A percentile compares a stretch with the other conserved stretches of the same genome.
Evolutionary conservation across 208 protist genomes (phyloP).

Genomic region (Crithidia expoeki): DNA sequence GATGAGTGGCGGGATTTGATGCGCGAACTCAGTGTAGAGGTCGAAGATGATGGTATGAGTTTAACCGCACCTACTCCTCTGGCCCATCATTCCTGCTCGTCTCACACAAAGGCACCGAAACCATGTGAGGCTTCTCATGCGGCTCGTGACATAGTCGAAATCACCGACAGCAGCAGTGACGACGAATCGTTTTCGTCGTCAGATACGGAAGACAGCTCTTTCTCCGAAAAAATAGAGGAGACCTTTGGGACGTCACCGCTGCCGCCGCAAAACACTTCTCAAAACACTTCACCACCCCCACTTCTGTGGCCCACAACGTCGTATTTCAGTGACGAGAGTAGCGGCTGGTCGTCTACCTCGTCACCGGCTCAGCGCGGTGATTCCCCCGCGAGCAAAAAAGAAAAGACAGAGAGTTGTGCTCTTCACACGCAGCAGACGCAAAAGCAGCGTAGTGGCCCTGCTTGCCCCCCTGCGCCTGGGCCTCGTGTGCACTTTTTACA

Average conservation of each 20-base stretch:
- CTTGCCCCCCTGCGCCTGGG: not conserved
- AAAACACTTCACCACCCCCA: not conserved
- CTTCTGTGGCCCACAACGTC: conserved; percentile 30
- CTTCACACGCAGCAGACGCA: no score
- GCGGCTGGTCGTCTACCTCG: conserved; percentile 27
- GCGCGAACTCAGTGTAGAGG: conserved; percentile 7
- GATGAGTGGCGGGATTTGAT: conserved; percentile 3
- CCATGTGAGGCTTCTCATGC: not conserved
- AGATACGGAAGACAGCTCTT: not conserved
- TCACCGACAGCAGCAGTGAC: conserved; percentile 24
- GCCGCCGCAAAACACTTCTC: not conserved
- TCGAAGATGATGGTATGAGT: not conserved
- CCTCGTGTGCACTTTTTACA: conserved; percentile 14
- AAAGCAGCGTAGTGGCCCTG: not conserved
- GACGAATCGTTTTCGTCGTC: not conserved
- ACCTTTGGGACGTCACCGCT: not conserved
- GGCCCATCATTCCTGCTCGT: no score
- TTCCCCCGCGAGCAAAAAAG: no score
- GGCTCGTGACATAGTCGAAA: conserved; percentile 21
- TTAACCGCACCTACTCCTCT: no score
- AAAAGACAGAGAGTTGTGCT: no score
- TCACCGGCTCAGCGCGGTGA: no score
- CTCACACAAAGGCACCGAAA: not conserved
- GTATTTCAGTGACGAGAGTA: conserved; percentile 34
- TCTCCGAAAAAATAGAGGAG: not conserved